A percentile compares a stretch with the other conserved stretches of the same genome.
These are phyloP conservation scores for Extremus antarcticus DNA, from an alignment of 495 filamentous ascomycete genomes.

Conservation along the genomic window DNA sequence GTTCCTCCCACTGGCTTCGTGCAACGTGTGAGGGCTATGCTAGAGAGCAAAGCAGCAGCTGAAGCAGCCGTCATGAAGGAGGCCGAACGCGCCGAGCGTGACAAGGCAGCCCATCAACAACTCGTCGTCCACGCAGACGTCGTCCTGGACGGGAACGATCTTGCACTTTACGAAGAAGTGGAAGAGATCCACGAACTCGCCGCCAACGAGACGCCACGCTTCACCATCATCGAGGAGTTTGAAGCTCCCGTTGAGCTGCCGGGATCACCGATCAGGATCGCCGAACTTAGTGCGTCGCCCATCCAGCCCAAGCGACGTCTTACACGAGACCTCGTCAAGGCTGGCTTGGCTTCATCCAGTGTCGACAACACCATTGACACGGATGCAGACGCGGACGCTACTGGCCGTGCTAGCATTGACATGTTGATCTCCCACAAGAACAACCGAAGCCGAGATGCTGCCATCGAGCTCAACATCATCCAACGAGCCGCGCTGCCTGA, in stretches of 20 bases:
- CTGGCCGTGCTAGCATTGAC: not conserved
- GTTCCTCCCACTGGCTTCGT: conserved; percentile 23
- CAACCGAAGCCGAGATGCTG: not conserved
- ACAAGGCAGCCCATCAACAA: not conserved
- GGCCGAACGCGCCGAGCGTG: conserved; percentile 8
- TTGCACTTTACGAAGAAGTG: not conserved
- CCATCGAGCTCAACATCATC: conserved; percentile 15
- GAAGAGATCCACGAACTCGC: conserved; percentile 13
- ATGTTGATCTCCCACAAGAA: conserved; percentile 1
- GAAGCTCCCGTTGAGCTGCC: conserved; percentile 25
- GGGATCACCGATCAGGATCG: conserved; percentile 17
- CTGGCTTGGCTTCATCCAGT: conserved; percentile 17
- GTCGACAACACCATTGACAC: not conserved
- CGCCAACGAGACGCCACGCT: conserved; percentile 15
- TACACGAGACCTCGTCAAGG: conserved; percentile 27
- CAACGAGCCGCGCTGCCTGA: not conserved
- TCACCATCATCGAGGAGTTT: conserved; percentile 19
- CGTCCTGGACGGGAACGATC: not conserved
- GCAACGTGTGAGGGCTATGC: conserved; percentile 22
- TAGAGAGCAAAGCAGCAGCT: conserved; percentile 21
- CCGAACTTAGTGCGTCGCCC: conserved; percentile 21
- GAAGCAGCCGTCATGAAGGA: conserved; percentile 15
- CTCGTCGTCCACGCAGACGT: not conserved
- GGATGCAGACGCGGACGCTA: not conserved
- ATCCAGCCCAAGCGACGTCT: conserved; percentile 19